A percentile compares a stretch with the other conserved stretches of the same genome.
Conservation (phyloP, 371 early-diverging fungal genomes). For the Rhizopus sp. region DNA sequence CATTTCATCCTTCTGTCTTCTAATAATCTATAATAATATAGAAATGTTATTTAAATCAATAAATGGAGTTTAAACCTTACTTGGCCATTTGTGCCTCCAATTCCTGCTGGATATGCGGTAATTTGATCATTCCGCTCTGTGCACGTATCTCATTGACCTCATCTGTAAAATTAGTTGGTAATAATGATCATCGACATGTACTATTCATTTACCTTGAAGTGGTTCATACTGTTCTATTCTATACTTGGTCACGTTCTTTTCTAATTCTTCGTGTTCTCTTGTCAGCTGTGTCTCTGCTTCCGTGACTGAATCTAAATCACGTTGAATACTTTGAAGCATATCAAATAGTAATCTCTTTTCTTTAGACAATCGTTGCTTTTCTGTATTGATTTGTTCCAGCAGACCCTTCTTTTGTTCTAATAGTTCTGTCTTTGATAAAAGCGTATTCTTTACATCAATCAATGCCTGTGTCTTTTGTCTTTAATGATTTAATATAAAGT, state of each 20-base stretch:
- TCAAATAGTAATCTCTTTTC: constrained; percentile 41
- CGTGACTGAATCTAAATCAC: constrained; percentile 40
- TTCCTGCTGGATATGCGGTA: constrained; percentile 51
- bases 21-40: constrained; percentile 21
- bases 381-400: constrained; percentile 39
- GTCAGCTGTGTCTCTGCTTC: constrained; percentile 34
- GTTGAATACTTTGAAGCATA: constrained; percentile 46
- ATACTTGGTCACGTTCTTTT: constrained; percentile 24
- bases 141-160: constrained; percentile 42
- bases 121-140: constrained; percentile 30
- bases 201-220: constrained; percentile 37
- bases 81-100: constrained; percentile 47
- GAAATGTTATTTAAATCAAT: neutral
- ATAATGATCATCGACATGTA: neutral
- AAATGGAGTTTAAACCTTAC: constrained; percentile 14
- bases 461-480: constrained; percentile 39
- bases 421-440: constrained; percentile 36
- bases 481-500: neutral
- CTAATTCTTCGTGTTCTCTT: constrained; percentile 41
- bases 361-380: constrained; percentile 39
- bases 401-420: constrained; percentile 39
- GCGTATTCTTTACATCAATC: constrained; percentile 39
- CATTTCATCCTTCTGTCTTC: constrained; percentile 48
- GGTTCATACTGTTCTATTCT: constrained; percentile 45
- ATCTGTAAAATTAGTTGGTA: too few species aligned